Conservation (phyloP, 2,329 filamentous ascomycete genomes). For the Emmonsiellopsis sp. region DNA sequence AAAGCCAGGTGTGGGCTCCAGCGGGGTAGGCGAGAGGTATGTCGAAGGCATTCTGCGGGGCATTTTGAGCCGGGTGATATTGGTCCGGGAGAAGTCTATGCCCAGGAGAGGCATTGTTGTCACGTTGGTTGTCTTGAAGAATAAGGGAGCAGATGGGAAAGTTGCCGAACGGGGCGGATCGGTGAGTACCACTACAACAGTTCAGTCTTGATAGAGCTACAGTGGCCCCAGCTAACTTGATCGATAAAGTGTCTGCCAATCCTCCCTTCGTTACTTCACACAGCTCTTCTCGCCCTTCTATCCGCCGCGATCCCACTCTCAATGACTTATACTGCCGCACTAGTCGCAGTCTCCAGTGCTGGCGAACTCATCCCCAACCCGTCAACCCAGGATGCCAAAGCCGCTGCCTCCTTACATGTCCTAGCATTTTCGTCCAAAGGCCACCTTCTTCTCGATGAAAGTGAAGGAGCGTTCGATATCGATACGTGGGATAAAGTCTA, state of each 20-base stretch:
- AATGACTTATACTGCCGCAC: constrained; percentile 57
- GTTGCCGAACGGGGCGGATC: constrained; percentile 28
- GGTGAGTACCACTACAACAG: constrained; percentile 18
- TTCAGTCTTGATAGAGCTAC: background rate
- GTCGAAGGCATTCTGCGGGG: constrained; percentile 52
- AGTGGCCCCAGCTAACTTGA: background rate
- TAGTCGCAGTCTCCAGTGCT: constrained; percentile 49
- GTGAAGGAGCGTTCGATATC: constrained; percentile 67
- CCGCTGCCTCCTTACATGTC: constrained; percentile 67
- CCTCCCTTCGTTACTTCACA: constrained; percentile 74
- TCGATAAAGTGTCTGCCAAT: constrained; percentile 61
- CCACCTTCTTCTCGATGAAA: constrained; percentile 69
- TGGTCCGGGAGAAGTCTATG: constrained; percentile 34
- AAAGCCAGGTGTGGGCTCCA: constrained; percentile 74
- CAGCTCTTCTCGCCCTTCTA: constrained; percentile 66
- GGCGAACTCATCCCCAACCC: constrained; percentile 50
- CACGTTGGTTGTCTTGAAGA: constrained; percentile 33
- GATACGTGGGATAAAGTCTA: constrained; percentile 66
- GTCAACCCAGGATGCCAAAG: constrained; percentile 51
- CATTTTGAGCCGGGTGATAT: constrained; percentile 30
- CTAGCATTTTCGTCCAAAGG: constrained; percentile 69
- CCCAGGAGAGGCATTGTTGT: constrained; percentile 35
- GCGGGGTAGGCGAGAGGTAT: constrained; percentile 74
- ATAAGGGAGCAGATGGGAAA: constrained; percentile 22
- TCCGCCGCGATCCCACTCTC: constrained; percentile 75